Base-by-base conservation (phyloP, 495 filamentous ascomycete genomes). In the Aspergillus conjunctus region DNA sequence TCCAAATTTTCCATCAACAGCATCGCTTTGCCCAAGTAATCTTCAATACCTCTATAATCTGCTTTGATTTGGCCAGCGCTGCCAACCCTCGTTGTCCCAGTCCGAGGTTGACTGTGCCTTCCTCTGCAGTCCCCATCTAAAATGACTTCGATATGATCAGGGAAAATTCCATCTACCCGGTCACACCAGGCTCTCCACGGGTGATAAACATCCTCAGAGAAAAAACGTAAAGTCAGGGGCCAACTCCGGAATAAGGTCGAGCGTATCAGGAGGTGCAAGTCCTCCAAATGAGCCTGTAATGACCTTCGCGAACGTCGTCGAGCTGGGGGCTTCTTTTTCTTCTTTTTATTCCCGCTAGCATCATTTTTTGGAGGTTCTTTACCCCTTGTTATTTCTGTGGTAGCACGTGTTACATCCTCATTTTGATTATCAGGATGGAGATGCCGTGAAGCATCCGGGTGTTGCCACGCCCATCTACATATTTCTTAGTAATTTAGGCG, bases 401-500 rank as follows among this genome's bases (percentile, higher is more conserved):
- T 17, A 34, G 34, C 26, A 31, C 5, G 18, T 17, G 30, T 4
- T 30, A 21, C 43, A 45, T 60, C 37, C 21, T 48, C 20, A 33
- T 37, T 34, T 32, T 54, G 2, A 11, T 26, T 49, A 34, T 45
- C 55, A 7, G 50, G 12, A 10, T 85, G 75, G 60, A 96, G 88
- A 68, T 93, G 91, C 20, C 85, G 77, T 6, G 93, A 89, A 22
- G 85, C 67, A 64, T 92, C 86, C 0, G 91, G 82, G 68, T 97
- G 90, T 62, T 90, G 91, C 82, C 93, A 91, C 34, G 93, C 93
- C 93, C 93, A 98, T 82, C 91, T 94, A 11, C 26, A 26, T 2
- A 2, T 26, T 26, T 26, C 26, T 26, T 26, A 26, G 26, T 26
- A 26, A 26, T 5, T 5, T 26, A 26, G 26, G 5, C 26, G 5